Evolutionary conservation across 305 asterid species (phyloP), one percentile per base, ranked within the genome.

Genomic region (Fraxinus sp.): DNA sequence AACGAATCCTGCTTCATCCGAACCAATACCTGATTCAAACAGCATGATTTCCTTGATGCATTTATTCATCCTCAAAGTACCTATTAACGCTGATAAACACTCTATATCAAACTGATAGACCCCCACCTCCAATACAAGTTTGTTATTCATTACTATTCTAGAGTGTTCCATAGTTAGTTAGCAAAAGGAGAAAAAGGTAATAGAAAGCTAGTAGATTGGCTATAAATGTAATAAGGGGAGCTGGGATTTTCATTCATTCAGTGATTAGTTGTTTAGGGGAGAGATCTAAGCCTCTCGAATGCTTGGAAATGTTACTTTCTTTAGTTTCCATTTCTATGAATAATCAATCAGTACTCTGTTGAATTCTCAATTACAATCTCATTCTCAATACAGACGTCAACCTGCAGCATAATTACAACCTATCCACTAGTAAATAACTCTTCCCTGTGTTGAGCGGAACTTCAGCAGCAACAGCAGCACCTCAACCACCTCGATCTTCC

Each of bases 1-100:
- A 7, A 94, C 36, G 13, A 83, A 2, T 0, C 76, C 49, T 28
- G 94, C 96, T 46, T 97, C 98, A 36, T 83, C 73, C 0, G 93
- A 41, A 0, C 98, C 97, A 44, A 95, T 89, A 1, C 94, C 81
- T 13, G 98, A 93, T 84, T 92, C 95, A 0, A 91, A 86, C 24
- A 92, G 41, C 84, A 80, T 86, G 28, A 95, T 85, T 78, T 88
- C 92, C 73, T 87, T 91, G 46, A 93, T 59, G 75, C 62, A 79
- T 41, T 79, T 86, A 84, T 90, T 91, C 33, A 55, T 78, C 86
- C 83, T 87, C 55, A 93, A 13, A 72, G 85, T 77, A 4, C 85
- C 86, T 0, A 93, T 88, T 7, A 94, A 84, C 88, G 87, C 93
- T 5, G 89, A 80, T 24, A 93, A 79, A 33, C 97, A 91, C 14